These are phyloP conservation scores for Triticum monococcum DNA, from an alignment of 176 grass and related monocot genomes.

Conservation along the genomic window DNA sequence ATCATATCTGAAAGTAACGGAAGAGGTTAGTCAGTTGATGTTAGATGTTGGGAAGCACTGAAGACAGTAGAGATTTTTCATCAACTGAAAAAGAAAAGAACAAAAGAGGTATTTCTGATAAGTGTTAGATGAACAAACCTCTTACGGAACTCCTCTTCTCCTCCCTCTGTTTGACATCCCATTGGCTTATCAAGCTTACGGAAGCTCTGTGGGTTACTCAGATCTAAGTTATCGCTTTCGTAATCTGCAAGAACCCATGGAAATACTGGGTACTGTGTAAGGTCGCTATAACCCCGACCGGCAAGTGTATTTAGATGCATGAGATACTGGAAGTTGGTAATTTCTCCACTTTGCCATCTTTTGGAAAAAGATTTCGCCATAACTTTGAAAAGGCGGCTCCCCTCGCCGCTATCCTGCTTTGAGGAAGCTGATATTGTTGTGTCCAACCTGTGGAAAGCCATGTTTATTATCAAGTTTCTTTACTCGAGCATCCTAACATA, in stretches of 20 bases:
- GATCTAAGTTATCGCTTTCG: constrained; percentile 83
- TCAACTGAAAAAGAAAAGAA: constrained; percentile 7
- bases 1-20: constrained; percentile 70
- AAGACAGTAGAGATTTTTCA: neutral
- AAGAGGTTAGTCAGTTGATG: constrained; percentile 17
- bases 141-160: constrained; percentile 90
- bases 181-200: constrained; percentile 98
- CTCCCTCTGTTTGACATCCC: constrained; percentile 93
- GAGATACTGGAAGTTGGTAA: constrained; percentile 97
- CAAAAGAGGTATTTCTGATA: constrained; percentile 16
- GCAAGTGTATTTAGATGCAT: constrained; percentile 99
- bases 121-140: constrained; percentile 60
- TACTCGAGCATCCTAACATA: constrained; percentile 24
- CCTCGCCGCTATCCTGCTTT: constrained; percentile 87
- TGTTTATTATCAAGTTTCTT: constrained; percentile 3
- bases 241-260: constrained; percentile 99
- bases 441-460: constrained; percentile 70
- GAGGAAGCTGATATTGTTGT: constrained; percentile 95
- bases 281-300: constrained; percentile 95
- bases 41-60: constrained; percentile 17
- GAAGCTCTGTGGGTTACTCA: constrained; percentile 69
- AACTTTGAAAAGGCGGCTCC: constrained; percentile 82
- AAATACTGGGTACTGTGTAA: constrained; percentile 99
- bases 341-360: constrained; percentile 99
- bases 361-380: constrained; percentile 95